phyloP scores from a whole-genome alignment of 2,329 filamentous ascomycete species.

The Pseudogymnoascus sp. region DNA sequence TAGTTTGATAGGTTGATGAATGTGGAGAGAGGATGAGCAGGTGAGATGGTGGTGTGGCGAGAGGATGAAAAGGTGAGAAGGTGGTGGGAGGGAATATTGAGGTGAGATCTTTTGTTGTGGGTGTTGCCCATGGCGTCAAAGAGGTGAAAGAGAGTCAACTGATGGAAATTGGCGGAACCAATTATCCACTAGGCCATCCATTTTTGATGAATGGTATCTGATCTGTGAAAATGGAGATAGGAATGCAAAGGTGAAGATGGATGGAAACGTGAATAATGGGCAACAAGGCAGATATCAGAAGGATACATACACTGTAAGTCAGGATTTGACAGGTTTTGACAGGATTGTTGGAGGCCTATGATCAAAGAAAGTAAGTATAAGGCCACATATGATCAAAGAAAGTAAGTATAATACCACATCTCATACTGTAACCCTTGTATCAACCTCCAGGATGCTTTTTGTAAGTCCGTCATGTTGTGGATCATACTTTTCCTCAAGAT shows the following conservation, averaged over 20 bases:
- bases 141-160: background rate
- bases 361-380: constrained; percentile 1
- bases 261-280: background rate
- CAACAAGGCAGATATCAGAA: background rate
- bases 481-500: background rate
- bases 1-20: background rate
- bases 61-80: too few species aligned
- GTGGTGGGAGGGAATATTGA: background rate
- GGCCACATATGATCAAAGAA: too few species aligned
- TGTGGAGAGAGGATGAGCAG: background rate
- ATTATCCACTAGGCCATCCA: background rate
- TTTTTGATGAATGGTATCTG: background rate
- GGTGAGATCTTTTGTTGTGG: background rate
- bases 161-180: background rate
- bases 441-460: background rate
- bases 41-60: background rate
- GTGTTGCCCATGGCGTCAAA: background rate
- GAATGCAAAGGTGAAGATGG: background rate
- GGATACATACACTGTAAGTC: background rate
- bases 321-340: background rate
- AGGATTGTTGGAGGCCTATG: background rate
- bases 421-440: background rate
- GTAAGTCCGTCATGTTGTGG: background rate
- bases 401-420: too few species aligned
- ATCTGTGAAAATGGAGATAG: background rate